Percentiles rank a stretch among this genome's conserved stretches.
Evolutionary conservation across 2,329 filamentous ascomycete species (phyloP).

Genomic region (Coccinonectria pachysandricola): DNA sequence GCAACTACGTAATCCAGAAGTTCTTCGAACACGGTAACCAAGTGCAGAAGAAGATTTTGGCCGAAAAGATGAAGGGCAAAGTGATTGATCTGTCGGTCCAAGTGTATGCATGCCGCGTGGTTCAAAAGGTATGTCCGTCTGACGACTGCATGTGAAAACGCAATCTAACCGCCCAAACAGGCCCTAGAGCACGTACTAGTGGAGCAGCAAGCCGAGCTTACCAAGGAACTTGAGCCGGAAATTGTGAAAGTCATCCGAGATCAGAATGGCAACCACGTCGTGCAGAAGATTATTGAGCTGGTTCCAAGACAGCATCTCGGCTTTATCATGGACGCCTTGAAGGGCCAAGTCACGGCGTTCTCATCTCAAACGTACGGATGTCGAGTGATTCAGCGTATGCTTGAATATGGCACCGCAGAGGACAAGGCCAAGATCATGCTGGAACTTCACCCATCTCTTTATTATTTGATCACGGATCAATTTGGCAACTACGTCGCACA

Average conservation of each 20-base stretch:
- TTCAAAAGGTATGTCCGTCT: slow-evolving; percentile 89
- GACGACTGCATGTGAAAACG: too few species aligned
- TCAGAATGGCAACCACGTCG: slow-evolving; percentile 90
- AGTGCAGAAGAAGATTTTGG: slow-evolving; percentile 79
- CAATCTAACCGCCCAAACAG: too few species aligned
- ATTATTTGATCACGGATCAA: slow-evolving; percentile 68
- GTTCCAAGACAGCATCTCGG: slow-evolving; percentile 67
- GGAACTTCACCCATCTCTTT: slow-evolving; percentile 66
- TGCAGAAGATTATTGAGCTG: slow-evolving; percentile 86
- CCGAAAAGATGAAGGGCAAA: slow-evolving; percentile 78
- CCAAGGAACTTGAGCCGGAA: slow-evolving; percentile 70
- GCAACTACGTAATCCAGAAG: slow-evolving; percentile 97
- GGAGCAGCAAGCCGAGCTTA: slow-evolving; percentile 80
- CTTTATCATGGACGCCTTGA: slow-evolving; percentile 76
- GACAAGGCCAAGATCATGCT: slow-evolving; percentile 63
- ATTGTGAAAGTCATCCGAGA: slow-evolving; percentile 73
- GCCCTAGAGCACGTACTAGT: slow-evolving; percentile 82
- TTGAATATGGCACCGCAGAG: slow-evolving; percentile 67
- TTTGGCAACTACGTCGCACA: slow-evolving; percentile 97
- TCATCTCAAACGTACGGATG: slow-evolving; percentile 80
- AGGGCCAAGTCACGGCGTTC: slow-evolving; percentile 61
- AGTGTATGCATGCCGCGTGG: slow-evolving; percentile 90
- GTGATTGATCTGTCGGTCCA: slow-evolving; percentile 71
- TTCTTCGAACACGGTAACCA: slow-evolving; percentile 95
- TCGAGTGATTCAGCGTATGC: slow-evolving; percentile 82